Base-by-base conservation (phyloP, 1,284 basidiomycete genomes). In the Melampsora medusae region DNA sequence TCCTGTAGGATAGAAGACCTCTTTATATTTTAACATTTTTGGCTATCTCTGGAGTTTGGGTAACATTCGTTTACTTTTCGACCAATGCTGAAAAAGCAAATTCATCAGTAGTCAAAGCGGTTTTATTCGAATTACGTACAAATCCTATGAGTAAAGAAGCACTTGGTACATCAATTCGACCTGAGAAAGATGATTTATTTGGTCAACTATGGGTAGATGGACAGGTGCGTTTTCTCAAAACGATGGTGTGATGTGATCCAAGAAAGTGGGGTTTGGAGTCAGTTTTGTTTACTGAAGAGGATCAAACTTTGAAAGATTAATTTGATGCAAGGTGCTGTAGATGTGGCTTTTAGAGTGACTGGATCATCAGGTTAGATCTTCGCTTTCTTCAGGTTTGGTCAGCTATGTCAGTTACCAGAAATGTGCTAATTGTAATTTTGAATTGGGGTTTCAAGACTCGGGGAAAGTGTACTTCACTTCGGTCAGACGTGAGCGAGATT, bases 401-500 rank as follows among this genome's bases (percentile, higher is more conserved):
- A 70, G 17, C 7, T 53, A 31, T 69, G 17, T 42, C 31, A 59
- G 31, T 16, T 19, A 59, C 38, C 38, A n/a, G 22, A 31, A 25
- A 25, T 5, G 1, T 31, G 17, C 31, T 42, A 17, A 31, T 48
- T 48, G 48, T 35, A 12, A 46, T 46, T 48, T 25, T 50, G 56
- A 3, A 25, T 64, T 12, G 59, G 49, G 64, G 4, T 50, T 17
- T 50, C 28, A 22, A 74, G 72, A 38, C 50, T 74, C 72, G 4
- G 72, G 72, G 28, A 74, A 67, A 38, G 56, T 74, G 17, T 74
- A 74, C 25, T 74, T 74, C 22, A 74, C 72, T 3, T 74, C 72
- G 0, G 65, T 74, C 14, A 65, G 72, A 61, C 72, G 72, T 42
- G 65, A 74, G 14, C 35, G 50, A 28, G 56, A 59, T 48, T 42